Evolutionary conservation across 768 basidiomycete species (phyloP), one percentile per base, ranked within the genome.

Genomic region (Macrolepiota fuliginosa): DNA sequence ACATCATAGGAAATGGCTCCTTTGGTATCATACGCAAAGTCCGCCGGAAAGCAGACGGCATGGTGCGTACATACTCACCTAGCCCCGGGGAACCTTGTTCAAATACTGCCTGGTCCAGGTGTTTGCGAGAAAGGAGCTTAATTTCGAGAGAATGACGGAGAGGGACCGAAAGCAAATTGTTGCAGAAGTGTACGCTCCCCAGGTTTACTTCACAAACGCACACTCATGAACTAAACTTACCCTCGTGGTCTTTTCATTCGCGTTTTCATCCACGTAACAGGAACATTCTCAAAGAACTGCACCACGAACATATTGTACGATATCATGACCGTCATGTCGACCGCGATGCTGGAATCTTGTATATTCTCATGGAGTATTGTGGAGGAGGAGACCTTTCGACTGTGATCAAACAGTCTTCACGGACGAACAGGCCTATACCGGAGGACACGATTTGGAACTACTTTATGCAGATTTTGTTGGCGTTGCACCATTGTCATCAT

Each of bases 351-450:
- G 94, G 94, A 22, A 91, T 95, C 60, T 85, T 98, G 47, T 98
- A 98, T 73, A 98, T 99, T 64, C 81, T 98, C 66, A 99, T 98
- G 97, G 97, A 99, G 77, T 98, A 94, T 72, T 99, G 97, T 70
- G 95, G 94, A 4, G 96, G 95, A 22, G 97, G 97, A 12, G 97
- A 99, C 77, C 83, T 99, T 57, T 92, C 92, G 1, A 78, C 83
- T 37, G 75, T 97, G 69, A 97, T 98, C 73, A 92, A 93, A 69
- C 88, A 87, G 64, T 84, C 91, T 0, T 73, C 79, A 63, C 88
- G 86, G 70, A 79, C 84, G 58, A 85, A 82, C 62, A 82, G 90
- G 56, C 84, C 86, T 2, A 86, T 98, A 56, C 83, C 93, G 1
- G 97, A 99, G 76, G 95, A 97, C 64, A 90, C 90, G 6, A 85